Percentiles rank a stretch among this genome's conserved stretches.
Conservation (phyloP, 2,329 filamentous ascomycete species). For the Colletotrichum melonis region DNA sequence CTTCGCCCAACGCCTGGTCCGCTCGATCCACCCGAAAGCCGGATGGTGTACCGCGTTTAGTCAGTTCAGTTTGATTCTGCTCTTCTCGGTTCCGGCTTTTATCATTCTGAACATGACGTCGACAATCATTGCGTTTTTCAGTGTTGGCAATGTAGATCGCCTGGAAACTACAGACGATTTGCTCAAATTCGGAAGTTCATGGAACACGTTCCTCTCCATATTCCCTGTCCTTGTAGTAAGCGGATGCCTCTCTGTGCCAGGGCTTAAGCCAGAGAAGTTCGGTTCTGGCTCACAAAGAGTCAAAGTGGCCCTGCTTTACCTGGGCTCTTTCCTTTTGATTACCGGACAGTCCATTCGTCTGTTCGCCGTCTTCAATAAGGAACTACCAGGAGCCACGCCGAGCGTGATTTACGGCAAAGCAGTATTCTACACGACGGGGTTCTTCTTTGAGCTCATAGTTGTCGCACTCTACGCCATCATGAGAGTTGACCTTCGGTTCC, state of each 20-base stretch:
- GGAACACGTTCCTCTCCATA: constrained; percentile 38
- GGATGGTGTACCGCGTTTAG: constrained; percentile 48
- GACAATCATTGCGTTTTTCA: constrained; percentile 42
- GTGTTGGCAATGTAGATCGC: constrained; percentile 34
- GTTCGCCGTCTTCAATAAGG: constrained; percentile 41
- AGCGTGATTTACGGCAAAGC: constrained; percentile 46
- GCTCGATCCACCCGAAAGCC: constrained; percentile 48
- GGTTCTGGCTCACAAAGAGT: constrained; percentile 43
- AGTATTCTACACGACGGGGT: constrained; percentile 50
- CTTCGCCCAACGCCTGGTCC: constrained; percentile 51
- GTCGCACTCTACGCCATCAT: constrained; percentile 41
- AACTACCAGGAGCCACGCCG: constrained; percentile 34
- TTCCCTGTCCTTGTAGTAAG: constrained; percentile 40
- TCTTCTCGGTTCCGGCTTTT: constrained; percentile 42
- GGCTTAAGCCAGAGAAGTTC: constrained; percentile 45
- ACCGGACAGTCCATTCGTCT: constrained; percentile 39
- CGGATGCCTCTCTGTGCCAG: constrained; percentile 40
- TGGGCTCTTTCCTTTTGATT: constrained; percentile 34
- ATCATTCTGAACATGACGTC: constrained; percentile 46
- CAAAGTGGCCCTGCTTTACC: constrained; percentile 44
- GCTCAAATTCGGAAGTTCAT: constrained; percentile 38
- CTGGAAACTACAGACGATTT: constrained; percentile 29
- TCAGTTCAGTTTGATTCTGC: constrained; percentile 38
- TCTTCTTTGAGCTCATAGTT: constrained; percentile 45
- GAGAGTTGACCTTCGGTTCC: constrained; percentile 44